phyloP scores from a whole-genome alignment of 345 rosid species.

The Clausena lansium region DNA sequence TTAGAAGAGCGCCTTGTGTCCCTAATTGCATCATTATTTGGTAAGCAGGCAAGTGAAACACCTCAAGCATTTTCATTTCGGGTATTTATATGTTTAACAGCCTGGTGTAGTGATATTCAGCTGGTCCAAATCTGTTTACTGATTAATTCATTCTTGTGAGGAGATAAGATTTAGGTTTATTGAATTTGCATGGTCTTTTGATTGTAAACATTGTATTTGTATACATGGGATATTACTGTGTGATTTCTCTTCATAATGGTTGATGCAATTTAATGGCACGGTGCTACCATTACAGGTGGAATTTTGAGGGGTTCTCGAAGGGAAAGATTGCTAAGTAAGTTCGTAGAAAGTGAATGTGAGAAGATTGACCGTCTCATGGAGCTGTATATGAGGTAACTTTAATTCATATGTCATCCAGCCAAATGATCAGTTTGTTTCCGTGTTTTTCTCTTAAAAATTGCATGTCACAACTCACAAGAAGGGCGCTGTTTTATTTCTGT shows the following conservation, averaged over 20 bases:
- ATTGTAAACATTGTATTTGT: background rate
- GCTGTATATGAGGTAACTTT: constrained; percentile 66
- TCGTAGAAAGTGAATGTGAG: constrained; percentile 92
- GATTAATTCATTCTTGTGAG: background rate
- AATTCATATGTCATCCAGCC: background rate
- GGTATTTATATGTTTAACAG: background rate
- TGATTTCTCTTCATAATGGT: background rate
- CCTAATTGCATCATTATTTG: constrained; percentile 81
- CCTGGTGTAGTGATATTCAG: background rate
- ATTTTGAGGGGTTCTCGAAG: constrained; percentile 89
- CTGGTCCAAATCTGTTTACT: background rate
- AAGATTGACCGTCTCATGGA: constrained; percentile 98
- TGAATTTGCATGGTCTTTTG: background rate
- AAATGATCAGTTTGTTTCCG: background rate
- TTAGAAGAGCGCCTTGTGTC: constrained; percentile 85
- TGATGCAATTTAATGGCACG: background rate
- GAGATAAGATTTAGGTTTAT: background rate
- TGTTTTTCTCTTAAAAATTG: background rate
- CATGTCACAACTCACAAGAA: background rate
- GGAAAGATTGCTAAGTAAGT: constrained; percentile 85
- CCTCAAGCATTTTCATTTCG: background rate
- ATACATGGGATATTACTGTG: background rate
- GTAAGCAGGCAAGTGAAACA: constrained; percentile 61
- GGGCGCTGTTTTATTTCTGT: constrained; percentile 3
- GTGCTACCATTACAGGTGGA: constrained; percentile 53